Base-by-base conservation (phyloP, 1,284 basidiomycete species). In the Calocybe gambosa region DNA sequence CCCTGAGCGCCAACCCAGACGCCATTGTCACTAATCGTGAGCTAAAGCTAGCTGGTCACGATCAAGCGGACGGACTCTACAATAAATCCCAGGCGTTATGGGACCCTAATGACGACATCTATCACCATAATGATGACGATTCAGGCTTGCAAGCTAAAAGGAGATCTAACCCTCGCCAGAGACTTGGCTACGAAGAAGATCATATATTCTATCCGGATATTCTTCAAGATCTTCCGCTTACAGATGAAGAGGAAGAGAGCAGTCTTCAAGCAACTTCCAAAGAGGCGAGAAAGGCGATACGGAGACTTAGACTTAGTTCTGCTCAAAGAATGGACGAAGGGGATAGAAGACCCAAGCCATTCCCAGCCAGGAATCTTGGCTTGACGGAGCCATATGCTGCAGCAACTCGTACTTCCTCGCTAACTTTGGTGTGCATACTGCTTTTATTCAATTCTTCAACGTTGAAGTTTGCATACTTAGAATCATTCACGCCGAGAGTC, bases 1-100 rank as follows among this genome's bases (percentile, higher is more conserved):
- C 70, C 28, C 57, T 84, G 44, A 65, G 64, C 28, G 50, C 58
- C 3, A 70, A 70, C 49, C 80, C 80, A 5, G 81, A 83, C 20
- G 80, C 80, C 2, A 75, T 83, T 34, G 67, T 83, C 34, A 77
- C 73, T 43, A 53, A 67, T 31, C 62, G 57, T 39, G 67, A 65
- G 51, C 31, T 25, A 21, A 41, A 40, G n/a, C 49, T 48, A 36
- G 56, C 52, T 31, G 56, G 55, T 33, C 56, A 53, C n/a, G 57
- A 61, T 12, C 58, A 62, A 23, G 58, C 62, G 26, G 61, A 61
- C 44, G 57, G 60, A 18, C 58, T 62, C 4, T 39, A 35, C 15
- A 43, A 43, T 13, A 53, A 56, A 18, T 47, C 46, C 23, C 56
- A 55, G 35, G 51, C 51, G 41, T 44, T 28, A 33, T 49, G 49